Conservation (phyloP, 352 stramenopile species). For the Globisporangium emineosum region DNA sequence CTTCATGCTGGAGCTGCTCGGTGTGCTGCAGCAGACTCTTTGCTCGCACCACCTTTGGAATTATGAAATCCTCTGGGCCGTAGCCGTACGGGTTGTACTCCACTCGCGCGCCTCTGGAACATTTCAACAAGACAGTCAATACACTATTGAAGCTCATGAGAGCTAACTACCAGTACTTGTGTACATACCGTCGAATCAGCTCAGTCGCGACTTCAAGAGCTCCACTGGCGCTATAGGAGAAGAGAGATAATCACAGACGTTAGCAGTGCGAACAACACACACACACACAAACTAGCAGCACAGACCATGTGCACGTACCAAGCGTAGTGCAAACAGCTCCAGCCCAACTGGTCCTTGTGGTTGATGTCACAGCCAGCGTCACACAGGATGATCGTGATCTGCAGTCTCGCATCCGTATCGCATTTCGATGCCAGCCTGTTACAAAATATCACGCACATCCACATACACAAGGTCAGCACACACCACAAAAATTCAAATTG, state of each 20-base stretch:
- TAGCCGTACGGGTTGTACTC: constrained; percentile 87
- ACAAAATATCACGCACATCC: neutral
- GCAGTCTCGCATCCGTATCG: constrained; percentile 75
- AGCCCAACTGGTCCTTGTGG: constrained; percentile 77
- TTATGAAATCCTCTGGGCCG: constrained; percentile 80
- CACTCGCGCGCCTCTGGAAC: constrained; percentile 47
- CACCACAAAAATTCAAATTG: neutral
- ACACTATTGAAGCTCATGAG: too few species aligned
- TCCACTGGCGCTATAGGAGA: constrained; percentile 51
- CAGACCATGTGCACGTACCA: constrained; percentile 39
- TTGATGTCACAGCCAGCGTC: constrained; percentile 86
- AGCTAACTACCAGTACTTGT: too few species aligned
- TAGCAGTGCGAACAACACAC: neutral
- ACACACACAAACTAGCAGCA: neutral
- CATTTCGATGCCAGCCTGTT: constrained; percentile 70
- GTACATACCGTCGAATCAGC: constrained; percentile 61
- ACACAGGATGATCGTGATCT: constrained; percentile 81
- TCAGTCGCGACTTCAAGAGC: constrained; percentile 70
- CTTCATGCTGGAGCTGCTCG: constrained; percentile 80
- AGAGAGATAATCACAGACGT: constrained; percentile 5
- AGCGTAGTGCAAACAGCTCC: constrained; percentile 85
- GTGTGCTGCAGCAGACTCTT: constrained; percentile 87
- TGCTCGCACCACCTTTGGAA: constrained; percentile 72
- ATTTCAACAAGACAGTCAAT: neutral
- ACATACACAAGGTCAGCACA: neutral